Evolutionary conservation across 805 yeast genomes (phyloP).

Genomic region (Yarrowia bubula): DNA sequence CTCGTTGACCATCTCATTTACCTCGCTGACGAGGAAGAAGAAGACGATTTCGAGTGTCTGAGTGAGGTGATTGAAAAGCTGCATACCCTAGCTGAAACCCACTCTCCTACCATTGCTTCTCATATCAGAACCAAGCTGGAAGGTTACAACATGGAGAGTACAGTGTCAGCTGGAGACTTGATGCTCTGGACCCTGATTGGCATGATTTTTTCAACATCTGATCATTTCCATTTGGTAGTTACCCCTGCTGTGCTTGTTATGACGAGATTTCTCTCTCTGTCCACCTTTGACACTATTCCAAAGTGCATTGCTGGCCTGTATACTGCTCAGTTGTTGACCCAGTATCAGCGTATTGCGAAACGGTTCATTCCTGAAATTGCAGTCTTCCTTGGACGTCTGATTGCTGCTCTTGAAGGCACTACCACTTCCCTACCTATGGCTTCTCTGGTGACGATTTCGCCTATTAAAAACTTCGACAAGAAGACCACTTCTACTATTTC

Average conservation of each 20-base stretch:
- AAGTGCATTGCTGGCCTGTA: slow-evolving; percentile 60
- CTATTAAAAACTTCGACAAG: not conserved
- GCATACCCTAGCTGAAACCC: slow-evolving; percentile 61
- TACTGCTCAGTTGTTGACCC: slow-evolving; percentile 60
- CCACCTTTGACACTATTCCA: slow-evolving; percentile 44
- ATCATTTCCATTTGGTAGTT: slow-evolving; percentile 86
- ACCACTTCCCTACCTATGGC: slow-evolving; percentile 44
- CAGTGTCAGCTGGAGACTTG: slow-evolving; percentile 51
- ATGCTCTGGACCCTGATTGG: slow-evolving; percentile 72
- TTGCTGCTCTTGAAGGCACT: slow-evolving; percentile 49
- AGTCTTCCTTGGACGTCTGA: slow-evolving; percentile 41
- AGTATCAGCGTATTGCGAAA: slow-evolving; percentile 77
- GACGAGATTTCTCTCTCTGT: slow-evolving; percentile 63
- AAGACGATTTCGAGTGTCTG: slow-evolving; percentile 27
- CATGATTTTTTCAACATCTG: slow-evolving; percentile 84
- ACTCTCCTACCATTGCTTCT: slow-evolving; percentile 61
- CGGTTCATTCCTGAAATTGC: slow-evolving; percentile 79
- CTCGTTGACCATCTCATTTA: slow-evolving; percentile 61
- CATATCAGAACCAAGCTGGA: slow-evolving; percentile 57
- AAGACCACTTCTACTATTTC: not conserved
- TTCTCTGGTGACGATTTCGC: slow-evolving; percentile 22
- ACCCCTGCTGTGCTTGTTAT: slow-evolving; percentile 78
- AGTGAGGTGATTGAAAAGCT: slow-evolving; percentile 39
- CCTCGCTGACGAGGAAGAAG: slow-evolving; percentile 42
- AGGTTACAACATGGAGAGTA: slow-evolving; percentile 39